phyloP scores from a whole-genome alignment of 2,329 filamentous ascomycete species.

The Daldinia eschscholtzii region DNA sequence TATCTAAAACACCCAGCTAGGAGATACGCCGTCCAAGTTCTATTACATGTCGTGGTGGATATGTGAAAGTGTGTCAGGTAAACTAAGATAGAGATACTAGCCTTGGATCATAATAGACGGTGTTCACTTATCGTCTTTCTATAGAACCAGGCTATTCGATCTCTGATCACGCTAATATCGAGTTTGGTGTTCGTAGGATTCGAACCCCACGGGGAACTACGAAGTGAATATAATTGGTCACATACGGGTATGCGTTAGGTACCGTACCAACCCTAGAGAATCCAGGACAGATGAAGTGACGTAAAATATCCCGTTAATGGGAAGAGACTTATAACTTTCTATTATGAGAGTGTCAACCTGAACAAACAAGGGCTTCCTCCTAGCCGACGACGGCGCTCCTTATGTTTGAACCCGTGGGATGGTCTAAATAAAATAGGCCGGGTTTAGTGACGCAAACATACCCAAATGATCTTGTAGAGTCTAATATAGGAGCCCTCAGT shows the following conservation, averaged over 20 bases:
- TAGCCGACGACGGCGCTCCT: neutral
- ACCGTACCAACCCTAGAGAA: neutral
- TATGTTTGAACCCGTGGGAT: constrained; percentile 7
- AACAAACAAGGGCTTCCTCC: constrained; percentile 26
- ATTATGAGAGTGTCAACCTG: neutral
- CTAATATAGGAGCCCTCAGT: neutral
- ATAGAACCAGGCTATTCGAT: no score
- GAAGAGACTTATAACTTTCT: constrained; percentile 5
- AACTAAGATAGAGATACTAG: neutral
- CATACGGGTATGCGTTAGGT: constrained; percentile 13
- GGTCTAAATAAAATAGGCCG: constrained; percentile 3
- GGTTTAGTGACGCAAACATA: constrained; percentile 32
- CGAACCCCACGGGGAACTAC: constrained; percentile 34
- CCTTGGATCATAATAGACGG: neutral
- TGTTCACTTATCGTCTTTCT: no score
- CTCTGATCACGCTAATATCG: neutral
- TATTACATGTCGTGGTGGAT: neutral
- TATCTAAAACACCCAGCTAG: neutral
- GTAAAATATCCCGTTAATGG: constrained; percentile 13
- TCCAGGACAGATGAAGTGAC: constrained; percentile 11
- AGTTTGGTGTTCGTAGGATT: constrained; percentile 1
- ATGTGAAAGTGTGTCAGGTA: neutral
- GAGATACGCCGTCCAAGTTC: neutral
- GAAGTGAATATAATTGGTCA: constrained; percentile 5
- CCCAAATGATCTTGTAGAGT: constrained; percentile 6